Evolutionary conservation across 768 basidiomycete genomes (phyloP), one percentile per base, ranked within the genome.

Genomic region (Phanerochaete sordida): DNA sequence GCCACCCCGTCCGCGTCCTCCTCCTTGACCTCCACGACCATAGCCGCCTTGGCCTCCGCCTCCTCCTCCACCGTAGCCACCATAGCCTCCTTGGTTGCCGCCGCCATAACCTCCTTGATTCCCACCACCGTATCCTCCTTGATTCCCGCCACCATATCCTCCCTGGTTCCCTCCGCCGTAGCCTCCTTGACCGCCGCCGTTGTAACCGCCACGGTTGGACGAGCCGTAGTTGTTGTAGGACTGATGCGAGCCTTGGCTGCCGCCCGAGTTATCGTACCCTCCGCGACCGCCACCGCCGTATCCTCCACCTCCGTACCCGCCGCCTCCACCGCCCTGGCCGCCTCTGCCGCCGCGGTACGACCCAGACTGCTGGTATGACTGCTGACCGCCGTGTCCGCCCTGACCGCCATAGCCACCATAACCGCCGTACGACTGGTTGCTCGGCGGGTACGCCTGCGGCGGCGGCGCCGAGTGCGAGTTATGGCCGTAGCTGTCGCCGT

Each of bases 21-120:
- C 66, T 53, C 70, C 70, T 58, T 75, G 69, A 12, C 72, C 71
- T 23, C 75, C 72, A 61, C 74, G 74, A 45, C 71, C 69, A 48
- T 61, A 64, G 56, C 67, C 61, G 56, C 67, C 61, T 56, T 69
- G 64, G 28, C 65, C 66, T 24, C 71, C 69, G 30, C 68, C 61
- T 21, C 55, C 58, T 5, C 76, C 74, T 21, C 75, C 76, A 48
- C 74, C 66, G 43, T 70, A 76, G 1, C 70, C 69, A 11, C 67
- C 65, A n/a, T 43, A 43, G 11, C 63, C 49, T 27, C 62, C 63
- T 39, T 67, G 66, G 56, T 74, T 67, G 11, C 71, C 70, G 21
- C 75, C 73, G 62, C 73, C 63, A 63, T 28, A 68, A 30, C 65
- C 63, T 24, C 71, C 64, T 45, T 68, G 67, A 15, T 69, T 73